Evolutionary conservation across 2,329 filamentous ascomycete genomes (phyloP).

Genomic region (Lasiodiplodia citricola): DNA sequence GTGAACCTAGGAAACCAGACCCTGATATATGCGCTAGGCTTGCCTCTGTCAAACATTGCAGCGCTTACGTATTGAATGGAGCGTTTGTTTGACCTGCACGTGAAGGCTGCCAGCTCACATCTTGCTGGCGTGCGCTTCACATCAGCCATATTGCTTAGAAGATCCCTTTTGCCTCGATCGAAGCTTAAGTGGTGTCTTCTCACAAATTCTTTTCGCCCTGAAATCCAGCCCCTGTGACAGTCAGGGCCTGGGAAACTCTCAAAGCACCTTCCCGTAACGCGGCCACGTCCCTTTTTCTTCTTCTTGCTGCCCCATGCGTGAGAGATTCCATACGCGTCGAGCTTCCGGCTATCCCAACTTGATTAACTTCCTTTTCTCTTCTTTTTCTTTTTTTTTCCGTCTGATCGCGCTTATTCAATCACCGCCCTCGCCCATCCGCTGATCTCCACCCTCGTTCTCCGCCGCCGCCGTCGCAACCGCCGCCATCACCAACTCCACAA

Average conservation of each 20-base stretch:
- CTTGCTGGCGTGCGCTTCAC: not conserved
- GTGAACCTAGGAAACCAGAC: not conserved
- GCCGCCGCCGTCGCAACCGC: no score
- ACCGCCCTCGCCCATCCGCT: not conserved
- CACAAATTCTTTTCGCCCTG: not conserved
- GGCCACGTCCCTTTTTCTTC: not conserved
- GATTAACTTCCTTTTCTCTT: not conserved
- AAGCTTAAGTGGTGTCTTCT: not conserved
- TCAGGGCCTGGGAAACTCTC: not conserved
- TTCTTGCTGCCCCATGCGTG: not conserved
- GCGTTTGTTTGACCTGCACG: not conserved
- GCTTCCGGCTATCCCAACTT: not conserved
- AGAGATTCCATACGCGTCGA: not conserved
- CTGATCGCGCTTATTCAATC: not conserved
- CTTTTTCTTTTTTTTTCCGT: not conserved
- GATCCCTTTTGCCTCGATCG: not conserved
- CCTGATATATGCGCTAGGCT: not conserved
- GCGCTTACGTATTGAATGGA: not conserved
- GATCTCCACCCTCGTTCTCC: not conserved
- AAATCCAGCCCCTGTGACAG: not conserved
- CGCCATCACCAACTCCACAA: slow-evolving; percentile 15
- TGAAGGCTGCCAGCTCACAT: not conserved
- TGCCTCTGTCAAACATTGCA: not conserved
- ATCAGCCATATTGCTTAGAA: not conserved
- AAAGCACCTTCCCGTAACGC: not conserved